Percentiles rank a stretch among this genome's conserved stretches.
Evolutionary conservation across 1,139 yeast species (phyloP).

Genomic region (Hyphopichia burtonii): DNA sequence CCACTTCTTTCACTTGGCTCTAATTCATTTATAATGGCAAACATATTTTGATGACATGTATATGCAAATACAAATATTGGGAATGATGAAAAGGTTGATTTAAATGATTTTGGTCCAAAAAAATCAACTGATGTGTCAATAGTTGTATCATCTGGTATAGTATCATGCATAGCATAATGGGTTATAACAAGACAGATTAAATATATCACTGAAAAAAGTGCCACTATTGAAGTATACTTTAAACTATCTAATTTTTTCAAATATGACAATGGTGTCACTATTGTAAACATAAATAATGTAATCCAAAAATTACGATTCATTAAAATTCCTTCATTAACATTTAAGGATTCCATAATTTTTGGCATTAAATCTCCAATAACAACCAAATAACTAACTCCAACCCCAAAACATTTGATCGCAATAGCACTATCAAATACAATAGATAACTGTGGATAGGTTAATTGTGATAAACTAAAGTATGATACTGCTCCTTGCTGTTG

Average conservation of each 20-base stretch:
- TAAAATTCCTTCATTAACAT: slow-evolving; percentile 19
- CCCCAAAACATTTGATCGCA: slow-evolving; percentile 78
- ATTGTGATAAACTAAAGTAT: slow-evolving; percentile 51
- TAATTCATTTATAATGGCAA: slow-evolving; percentile 79
- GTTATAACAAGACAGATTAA: slow-evolving; percentile 69
- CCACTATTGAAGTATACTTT: slow-evolving; percentile 83
- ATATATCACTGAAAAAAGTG: slow-evolving; percentile 78
- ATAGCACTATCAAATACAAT: slow-evolving; percentile 51
- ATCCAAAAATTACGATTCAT: slow-evolving; percentile 68
- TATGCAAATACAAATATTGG: slow-evolving; percentile 94
- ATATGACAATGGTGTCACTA: slow-evolving; percentile 71
- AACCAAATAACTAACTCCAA: slow-evolving; percentile 83
- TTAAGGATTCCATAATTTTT: slow-evolving; percentile 53
- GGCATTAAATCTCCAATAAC: slow-evolving; percentile 93
- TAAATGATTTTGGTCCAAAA: slow-evolving; percentile 39
- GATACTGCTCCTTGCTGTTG: slow-evolving; percentile 50
- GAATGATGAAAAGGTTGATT: slow-evolving; percentile 49
- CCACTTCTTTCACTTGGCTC: slow-evolving; percentile 32
- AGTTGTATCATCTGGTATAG: slow-evolving; percentile 9
- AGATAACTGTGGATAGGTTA: slow-evolving; percentile 53
- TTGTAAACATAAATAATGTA: slow-evolving; percentile 53
- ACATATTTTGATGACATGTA: slow-evolving; percentile 94
- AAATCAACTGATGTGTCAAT: slow-evolving; percentile 21
- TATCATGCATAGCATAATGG: slow-evolving; percentile 51
- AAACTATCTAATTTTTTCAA: slow-evolving; percentile 77